Evolutionary conservation across 495 filamentous ascomycete species (phyloP).

Genomic region (Hypoxylon cercidicola): DNA sequence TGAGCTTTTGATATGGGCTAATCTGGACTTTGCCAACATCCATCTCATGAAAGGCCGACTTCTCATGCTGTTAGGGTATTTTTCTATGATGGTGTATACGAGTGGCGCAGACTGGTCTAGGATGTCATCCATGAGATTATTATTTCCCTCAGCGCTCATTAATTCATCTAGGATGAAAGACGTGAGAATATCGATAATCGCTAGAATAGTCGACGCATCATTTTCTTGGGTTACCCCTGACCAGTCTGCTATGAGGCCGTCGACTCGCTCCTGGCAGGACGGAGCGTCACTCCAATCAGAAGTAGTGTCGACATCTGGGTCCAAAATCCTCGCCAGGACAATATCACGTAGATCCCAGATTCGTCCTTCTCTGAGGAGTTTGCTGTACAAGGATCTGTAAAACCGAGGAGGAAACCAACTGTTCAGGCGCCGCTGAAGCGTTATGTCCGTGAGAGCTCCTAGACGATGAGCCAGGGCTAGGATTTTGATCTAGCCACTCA

Average conservation of each 20-base stretch:
- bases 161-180: not conserved
- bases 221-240: not conserved
- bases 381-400: not conserved
- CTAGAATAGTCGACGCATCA: slow-evolving; percentile 24
- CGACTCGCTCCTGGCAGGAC: not conserved
- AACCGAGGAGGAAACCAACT: slow-evolving; percentile 4
- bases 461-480: slow-evolving; percentile 15
- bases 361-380: slow-evolving; percentile 24
- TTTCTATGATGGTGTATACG: slow-evolving; percentile 18
- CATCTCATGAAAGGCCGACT: slow-evolving; percentile 20
- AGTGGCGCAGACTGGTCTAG: slow-evolving; percentile 3
- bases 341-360: slow-evolving; percentile 32
- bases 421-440: not conserved
- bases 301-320: not conserved
- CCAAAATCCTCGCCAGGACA: slow-evolving; percentile 6
- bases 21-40: slow-evolving; percentile 20
- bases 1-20: not conserved
- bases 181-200: slow-evolving; percentile 21
- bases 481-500: slow-evolving; percentile 16
- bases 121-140: not conserved
- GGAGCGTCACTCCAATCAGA: slow-evolving; percentile 1
- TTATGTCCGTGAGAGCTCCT: not conserved
- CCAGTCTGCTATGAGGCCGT: slow-evolving; percentile 19
- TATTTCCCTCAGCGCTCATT: no score
- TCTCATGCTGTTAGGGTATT: slow-evolving; percentile 14